Percentiles rank a stretch among this genome's conserved stretches.
Conservation (phyloP, 2,329 filamentous ascomycete genomes). For the Talaromyces amestolkiae region DNA sequence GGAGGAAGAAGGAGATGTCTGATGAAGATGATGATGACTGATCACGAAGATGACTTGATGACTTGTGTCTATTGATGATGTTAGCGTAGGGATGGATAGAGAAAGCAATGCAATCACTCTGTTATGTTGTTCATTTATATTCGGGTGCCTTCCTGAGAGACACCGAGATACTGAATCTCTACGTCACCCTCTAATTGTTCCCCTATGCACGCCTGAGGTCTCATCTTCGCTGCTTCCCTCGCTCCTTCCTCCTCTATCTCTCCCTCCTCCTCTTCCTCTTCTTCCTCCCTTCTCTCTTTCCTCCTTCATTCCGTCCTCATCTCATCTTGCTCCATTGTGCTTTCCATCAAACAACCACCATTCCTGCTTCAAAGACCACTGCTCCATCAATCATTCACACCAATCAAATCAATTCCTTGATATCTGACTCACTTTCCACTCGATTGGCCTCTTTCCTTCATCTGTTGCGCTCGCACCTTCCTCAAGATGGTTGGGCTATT, state of each 20-base stretch:
- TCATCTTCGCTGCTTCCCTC: background rate
- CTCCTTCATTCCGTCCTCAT: background rate
- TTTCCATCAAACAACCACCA: background rate
- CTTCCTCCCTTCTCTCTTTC: background rate
- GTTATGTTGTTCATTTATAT: background rate
- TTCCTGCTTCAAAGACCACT: background rate
- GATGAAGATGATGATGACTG: background rate
- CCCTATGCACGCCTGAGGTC: background rate
- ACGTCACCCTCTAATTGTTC: background rate
- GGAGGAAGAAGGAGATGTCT: background rate
- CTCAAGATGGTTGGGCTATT: background rate
- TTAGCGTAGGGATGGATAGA: conserved; percentile 3
- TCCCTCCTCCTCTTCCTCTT: background rate
- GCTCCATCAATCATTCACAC: background rate
- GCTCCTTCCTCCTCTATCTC: conserved; percentile 15
- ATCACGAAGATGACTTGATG: background rate
- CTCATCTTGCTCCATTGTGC: conserved; percentile 13
- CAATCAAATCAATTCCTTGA: background rate
- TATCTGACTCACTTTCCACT: background rate
- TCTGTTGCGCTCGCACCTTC: background rate
- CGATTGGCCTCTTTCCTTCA: background rate
- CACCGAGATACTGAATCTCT: background rate
- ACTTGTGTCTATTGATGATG: conserved; percentile 4
- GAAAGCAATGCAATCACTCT: background rate
- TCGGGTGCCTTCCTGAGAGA: background rate